A percentile compares a stretch with the other conserved stretches of the same genome.
Conservation (phyloP, 306 rosid genomes). For the Vigna angularis region DNA sequence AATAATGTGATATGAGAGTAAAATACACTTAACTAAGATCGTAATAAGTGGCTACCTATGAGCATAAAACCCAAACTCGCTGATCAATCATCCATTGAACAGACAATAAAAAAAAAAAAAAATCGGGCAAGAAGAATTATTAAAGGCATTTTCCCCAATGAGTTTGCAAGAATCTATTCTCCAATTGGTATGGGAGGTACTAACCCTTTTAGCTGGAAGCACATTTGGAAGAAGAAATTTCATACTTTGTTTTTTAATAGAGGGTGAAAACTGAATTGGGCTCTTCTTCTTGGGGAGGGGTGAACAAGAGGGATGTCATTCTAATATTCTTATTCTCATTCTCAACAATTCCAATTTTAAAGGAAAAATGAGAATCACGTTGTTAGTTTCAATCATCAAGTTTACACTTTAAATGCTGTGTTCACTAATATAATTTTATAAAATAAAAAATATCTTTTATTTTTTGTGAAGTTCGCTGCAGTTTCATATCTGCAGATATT, state of each 20-base stretch:
- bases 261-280: background rate
- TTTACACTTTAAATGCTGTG: background rate
- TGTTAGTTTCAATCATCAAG: background rate
- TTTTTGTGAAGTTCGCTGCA: no score
- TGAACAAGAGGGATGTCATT: background rate
- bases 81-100: no score
- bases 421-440: no score
- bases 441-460: no score
- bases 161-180: constrained; percentile 1
- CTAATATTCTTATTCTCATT: background rate
- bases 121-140: background rate
- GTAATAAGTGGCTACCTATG: background rate
- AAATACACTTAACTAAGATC: background rate
- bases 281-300: background rate
- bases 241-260: background rate
- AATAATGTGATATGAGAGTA: no score
- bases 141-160: background rate
- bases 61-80: background rate
- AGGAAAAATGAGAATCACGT: background rate
- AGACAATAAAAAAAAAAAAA: background rate
- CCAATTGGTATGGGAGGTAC: no score
- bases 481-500: no score
- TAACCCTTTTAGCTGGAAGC: background rate
- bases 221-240: background rate
- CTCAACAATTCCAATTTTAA: background rate